A percentile compares a stretch with the other conserved stretches of the same genome.
These are phyloP conservation scores for Paraphaeosphaeria sporulosa DNA, from an alignment of 2,329 filamentous ascomycete genomes.

Conservation along the genomic window DNA sequence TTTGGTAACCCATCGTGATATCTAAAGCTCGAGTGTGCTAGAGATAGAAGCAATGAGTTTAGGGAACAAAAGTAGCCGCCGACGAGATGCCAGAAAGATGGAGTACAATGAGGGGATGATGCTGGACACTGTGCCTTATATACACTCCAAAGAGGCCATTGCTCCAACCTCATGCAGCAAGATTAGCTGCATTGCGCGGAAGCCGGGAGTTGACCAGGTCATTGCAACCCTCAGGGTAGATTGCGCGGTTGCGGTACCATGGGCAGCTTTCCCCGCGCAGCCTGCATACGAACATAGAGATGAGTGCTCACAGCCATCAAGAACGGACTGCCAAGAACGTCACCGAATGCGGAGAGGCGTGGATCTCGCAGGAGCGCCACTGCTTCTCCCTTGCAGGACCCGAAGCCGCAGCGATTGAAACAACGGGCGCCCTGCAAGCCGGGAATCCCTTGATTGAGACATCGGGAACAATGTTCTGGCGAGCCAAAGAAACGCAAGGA, in stretches of 20 bases:
- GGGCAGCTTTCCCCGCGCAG: conserved; percentile 7
- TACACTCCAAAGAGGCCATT: conserved; percentile 14
- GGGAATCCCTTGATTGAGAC: conserved; percentile 9
- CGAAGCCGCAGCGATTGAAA: conserved; percentile 13
- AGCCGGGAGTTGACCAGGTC: conserved; percentile 14
- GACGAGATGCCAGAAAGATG: not conserved
- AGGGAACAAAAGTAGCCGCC: not conserved
- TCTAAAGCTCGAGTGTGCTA: not conserved
- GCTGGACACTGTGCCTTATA: conserved; percentile 14
- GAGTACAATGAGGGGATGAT: conserved; percentile 1
- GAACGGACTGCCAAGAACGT: not conserved
- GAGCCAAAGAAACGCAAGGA: conserved; percentile 16
- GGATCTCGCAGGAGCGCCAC: conserved; percentile 6
- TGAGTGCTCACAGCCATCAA: conserved; percentile 9
- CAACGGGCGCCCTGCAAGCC: conserved; percentile 4
- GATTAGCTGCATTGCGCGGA: conserved; percentile 15
- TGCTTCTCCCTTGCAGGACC: conserved; percentile 10
- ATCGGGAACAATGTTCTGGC: not conserved
- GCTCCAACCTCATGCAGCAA: conserved; percentile 11
- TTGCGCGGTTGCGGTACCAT: conserved; percentile 8
- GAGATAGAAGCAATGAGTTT: not conserved
- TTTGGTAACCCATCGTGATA: not conserved
- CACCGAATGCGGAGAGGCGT: conserved; percentile 4
- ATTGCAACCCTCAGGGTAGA: conserved; percentile 16
- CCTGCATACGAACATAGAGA: conserved; percentile 8